Percentiles rank a stretch among this genome's conserved stretches.
Conservation (phyloP, 129 eudicot species). For the Tagetes patula region DNA sequence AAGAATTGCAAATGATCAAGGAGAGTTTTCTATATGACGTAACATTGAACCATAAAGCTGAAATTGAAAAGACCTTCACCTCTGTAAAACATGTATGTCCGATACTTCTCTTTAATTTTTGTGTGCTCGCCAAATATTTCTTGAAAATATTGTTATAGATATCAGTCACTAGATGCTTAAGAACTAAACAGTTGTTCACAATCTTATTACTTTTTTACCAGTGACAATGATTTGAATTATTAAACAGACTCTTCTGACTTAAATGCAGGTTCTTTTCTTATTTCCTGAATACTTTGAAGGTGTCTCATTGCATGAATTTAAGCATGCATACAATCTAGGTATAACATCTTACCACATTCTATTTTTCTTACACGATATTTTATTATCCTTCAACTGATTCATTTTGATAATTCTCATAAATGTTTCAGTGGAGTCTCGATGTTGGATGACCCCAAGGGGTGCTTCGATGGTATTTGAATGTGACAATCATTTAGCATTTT, state of each 20-base stretch:
- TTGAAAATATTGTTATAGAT: conserved; percentile 8
- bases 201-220: background rate
- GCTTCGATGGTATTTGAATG: conserved; percentile 57
- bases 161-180: background rate
- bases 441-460: conserved; percentile 79
- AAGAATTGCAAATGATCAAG: conserved; percentile 67
- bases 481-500: conserved; percentile 10
- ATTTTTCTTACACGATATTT: background rate
- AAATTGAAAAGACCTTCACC: conserved; percentile 55
- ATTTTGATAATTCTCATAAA: conserved; percentile 16
- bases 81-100: conserved; percentile 52
- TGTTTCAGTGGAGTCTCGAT: conserved; percentile 76
- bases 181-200: background rate
- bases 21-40: conserved; percentile 57
- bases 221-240: too few species aligned
- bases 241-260: background rate
- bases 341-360: conserved; percentile 14
- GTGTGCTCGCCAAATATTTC: background rate
- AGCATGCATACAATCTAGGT: conserved; percentile 76
- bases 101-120: conserved; percentile 14
- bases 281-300: conserved; percentile 51
- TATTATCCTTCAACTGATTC: background rate
- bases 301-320: conserved; percentile 49
- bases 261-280: conserved; percentile 47
- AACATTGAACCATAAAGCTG: conserved; percentile 55